These are phyloP conservation scores for Coriolopsis trogii DNA, from an alignment of 1,284 basidiomycete genomes.

Conservation along the genomic window DNA sequence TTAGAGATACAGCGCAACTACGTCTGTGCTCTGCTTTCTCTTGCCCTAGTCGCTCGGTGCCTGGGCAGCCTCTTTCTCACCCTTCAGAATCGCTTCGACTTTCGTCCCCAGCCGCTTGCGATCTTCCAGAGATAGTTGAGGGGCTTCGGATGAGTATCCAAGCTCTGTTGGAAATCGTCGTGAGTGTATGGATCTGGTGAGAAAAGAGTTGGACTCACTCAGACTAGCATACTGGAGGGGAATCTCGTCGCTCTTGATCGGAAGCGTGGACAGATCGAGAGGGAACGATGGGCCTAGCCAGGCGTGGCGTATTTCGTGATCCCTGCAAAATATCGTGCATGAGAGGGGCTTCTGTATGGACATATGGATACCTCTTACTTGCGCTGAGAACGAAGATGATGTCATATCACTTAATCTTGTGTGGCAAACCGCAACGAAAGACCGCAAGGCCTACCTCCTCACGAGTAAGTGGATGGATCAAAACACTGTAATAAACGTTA, in stretches of 20 bases:
- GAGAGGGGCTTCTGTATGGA: fast-evolving
- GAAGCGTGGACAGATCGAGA: conserved; percentile 60
- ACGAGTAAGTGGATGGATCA: conserved; percentile 72
- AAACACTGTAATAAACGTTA: conserved; percentile 43
- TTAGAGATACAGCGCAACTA: too few species aligned
- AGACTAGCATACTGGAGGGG: conserved; percentile 73
- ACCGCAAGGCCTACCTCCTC: conserved; percentile 51
- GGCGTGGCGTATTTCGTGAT: conserved; percentile 66
- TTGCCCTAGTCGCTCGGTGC: conserved; percentile 46
- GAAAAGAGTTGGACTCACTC: conserved; percentile 45
- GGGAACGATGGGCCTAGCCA: conserved; percentile 75
- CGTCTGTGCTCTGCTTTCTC: too few species aligned
- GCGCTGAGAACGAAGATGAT: neutral
- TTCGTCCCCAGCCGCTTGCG: conserved; percentile 49
- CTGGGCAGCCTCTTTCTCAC: conserved; percentile 56
- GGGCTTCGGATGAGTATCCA: conserved; percentile 52
- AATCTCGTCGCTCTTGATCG: conserved; percentile 50
- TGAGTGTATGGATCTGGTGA: neutral
- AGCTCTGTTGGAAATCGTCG: conserved; percentile 39
- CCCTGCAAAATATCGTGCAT: conserved; percentile 36
- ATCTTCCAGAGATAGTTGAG: conserved; percentile 48
- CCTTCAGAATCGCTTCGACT: conserved; percentile 50
- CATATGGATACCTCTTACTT: conserved; percentile 5
- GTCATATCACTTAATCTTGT: neutral
- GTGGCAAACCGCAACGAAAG: neutral